Evolutionary conservation across 805 yeast genomes (phyloP).

Genomic region (Wickerhamomyces strasburgensis): DNA sequence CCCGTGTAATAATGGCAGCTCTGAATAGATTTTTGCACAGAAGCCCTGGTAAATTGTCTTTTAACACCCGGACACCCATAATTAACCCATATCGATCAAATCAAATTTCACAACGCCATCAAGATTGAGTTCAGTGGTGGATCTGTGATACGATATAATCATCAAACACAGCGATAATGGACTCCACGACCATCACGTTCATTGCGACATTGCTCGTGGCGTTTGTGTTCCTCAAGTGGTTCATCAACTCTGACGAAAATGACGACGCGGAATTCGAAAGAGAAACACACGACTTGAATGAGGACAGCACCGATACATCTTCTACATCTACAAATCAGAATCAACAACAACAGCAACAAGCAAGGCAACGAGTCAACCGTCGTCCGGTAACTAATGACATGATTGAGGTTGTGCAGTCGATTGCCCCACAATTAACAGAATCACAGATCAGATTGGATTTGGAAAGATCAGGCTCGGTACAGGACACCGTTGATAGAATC

Average conservation of each 20-base stretch:
- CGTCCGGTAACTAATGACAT: slow-evolving; percentile 60
- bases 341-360: slow-evolving; percentile 8
- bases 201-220: slow-evolving; percentile 45
- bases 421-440: slow-evolving; percentile 68
- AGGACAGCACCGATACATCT: slow-evolving; percentile 8
- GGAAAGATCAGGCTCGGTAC: slow-evolving; percentile 73
- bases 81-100: too few species aligned
- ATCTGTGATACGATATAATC: too few species aligned
- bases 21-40: too few species aligned
- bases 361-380: slow-evolving; percentile 20
- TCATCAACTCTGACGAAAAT: slow-evolving; percentile 50
- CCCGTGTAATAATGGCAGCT: too few species aligned
- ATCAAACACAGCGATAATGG: slow-evolving; percentile 32
- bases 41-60: too few species aligned
- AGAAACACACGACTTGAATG: slow-evolving; percentile 1
- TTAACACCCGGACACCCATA: too few species aligned
- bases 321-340: slow-evolving; percentile 2
- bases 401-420: slow-evolving; percentile 80
- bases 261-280: slow-evolving; percentile 2
- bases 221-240: slow-evolving; percentile 60
- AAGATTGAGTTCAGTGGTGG: too few species aligned
- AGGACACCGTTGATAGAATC: slow-evolving; percentile 69
- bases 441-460: slow-evolving; percentile 74
- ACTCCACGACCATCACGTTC: slow-evolving; percentile 49
- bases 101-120: too few species aligned